Conservation (phyloP, 129 eudicot species). For the Calendula officinalis region DNA sequence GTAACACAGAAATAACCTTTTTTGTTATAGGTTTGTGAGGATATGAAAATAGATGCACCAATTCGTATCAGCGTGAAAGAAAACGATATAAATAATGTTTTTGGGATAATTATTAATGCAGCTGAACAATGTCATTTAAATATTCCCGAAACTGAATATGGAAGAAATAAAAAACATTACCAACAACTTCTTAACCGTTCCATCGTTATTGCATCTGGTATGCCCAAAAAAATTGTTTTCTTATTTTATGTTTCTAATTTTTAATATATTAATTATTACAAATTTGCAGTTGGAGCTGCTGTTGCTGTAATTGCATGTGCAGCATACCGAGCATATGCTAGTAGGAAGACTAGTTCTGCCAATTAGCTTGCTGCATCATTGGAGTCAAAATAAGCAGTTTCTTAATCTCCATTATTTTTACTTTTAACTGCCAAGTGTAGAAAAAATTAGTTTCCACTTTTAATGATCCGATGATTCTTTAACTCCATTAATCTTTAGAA, state of each 20-base stretch:
- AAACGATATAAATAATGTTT: constrained; percentile 57
- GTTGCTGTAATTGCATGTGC: constrained; percentile 64
- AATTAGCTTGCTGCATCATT: constrained; percentile 27
- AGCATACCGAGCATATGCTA: constrained; percentile 67
- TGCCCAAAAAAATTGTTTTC: too few relatives aligned
- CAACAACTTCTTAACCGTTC: constrained; percentile 58
- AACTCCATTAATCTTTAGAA: neutral
- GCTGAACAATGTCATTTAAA: constrained; percentile 71
- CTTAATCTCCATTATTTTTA: constrained; percentile 8
- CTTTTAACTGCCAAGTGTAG: constrained; percentile 13
- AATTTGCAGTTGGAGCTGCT: constrained; percentile 78
- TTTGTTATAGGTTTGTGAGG: constrained; percentile 57
- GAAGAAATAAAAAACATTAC: constrained; percentile 63
- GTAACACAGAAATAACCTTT: constrained; percentile 12
- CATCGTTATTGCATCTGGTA: constrained; percentile 69
- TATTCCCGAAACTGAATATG: constrained; percentile 77
- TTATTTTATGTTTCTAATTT: neutral
- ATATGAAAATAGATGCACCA: constrained; percentile 75
- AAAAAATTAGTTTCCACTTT: constrained; percentile 5
- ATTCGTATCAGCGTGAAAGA: constrained; percentile 66
- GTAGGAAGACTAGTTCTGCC: constrained; percentile 48
- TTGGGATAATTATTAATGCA: constrained; percentile 62
- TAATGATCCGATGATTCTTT: neutral
- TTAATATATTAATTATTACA: constrained; percentile 2
- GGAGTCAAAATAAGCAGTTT: constrained; percentile 14